Evolutionary conservation across 371 early-diverging fungal species (phyloP).

Genomic region (Funneliformis caledonium): DNA sequence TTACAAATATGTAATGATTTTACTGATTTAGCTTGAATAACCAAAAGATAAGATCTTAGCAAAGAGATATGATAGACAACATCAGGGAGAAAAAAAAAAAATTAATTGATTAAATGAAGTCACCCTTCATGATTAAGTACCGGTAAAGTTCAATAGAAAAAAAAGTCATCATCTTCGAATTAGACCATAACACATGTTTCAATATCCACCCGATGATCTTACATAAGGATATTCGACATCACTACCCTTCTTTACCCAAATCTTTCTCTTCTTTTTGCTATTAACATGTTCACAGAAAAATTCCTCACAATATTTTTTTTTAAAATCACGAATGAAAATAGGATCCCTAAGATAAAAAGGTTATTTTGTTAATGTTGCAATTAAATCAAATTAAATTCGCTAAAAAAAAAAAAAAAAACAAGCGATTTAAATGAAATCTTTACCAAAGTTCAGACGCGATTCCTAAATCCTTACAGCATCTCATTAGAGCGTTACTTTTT

Average conservation of each 20-base stretch:
- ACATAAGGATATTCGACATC: constrained; percentile 41
- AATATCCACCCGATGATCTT: neutral
- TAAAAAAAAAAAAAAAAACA: neutral
- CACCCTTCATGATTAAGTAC: too few species aligned
- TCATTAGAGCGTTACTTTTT: constrained; percentile 93
- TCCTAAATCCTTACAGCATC: constrained; percentile 97
- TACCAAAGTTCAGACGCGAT: constrained; percentile 92
- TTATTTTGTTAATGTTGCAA: neutral
- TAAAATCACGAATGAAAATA: constrained; percentile 82
- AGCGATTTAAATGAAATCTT: neutral
- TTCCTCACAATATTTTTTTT: constrained; percentile 77
- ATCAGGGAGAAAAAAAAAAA: too few species aligned
- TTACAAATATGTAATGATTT: too few species aligned
- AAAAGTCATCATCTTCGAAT: too few species aligned
- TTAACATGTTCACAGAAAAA: constrained; percentile 76
- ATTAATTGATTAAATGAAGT: too few species aligned
- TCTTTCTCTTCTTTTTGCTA: constrained; percentile 72
- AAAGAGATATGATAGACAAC: too few species aligned
- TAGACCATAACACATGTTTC: too few species aligned
- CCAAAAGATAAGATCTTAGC: too few species aligned
- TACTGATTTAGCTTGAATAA: too few species aligned
- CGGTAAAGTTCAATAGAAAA: too few species aligned
- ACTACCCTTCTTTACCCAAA: constrained; percentile 84
- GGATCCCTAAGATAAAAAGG: constrained; percentile 70
- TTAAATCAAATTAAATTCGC: neutral